These are phyloP conservation scores for Sarocladium brachiariae DNA, from an alignment of 2,329 filamentous ascomycete genomes.

Conservation along the genomic window DNA sequence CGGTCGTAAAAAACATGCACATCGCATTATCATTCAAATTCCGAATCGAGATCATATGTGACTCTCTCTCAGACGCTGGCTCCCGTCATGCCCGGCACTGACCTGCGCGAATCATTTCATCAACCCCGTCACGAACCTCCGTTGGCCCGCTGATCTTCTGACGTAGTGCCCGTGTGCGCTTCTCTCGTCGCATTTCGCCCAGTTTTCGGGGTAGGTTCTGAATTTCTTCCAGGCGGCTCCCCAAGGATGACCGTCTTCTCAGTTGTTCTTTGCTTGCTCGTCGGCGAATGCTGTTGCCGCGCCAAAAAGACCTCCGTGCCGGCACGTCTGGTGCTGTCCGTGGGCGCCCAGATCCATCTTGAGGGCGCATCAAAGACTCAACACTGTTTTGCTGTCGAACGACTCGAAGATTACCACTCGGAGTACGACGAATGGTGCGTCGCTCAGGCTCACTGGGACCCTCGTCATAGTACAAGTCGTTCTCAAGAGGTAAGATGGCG, in stretches of 20 bases:
- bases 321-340: slow-evolving; percentile 25
- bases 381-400: slow-evolving; percentile 46
- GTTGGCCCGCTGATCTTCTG: slow-evolving; percentile 53
- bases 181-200: slow-evolving; percentile 53
- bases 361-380: slow-evolving; percentile 28
- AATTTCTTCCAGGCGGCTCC: slow-evolving; percentile 44
- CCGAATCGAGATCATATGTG: no score
- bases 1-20: slow-evolving; percentile 1
- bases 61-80: background rate
- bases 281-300: slow-evolving; percentile 22
- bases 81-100: background rate
- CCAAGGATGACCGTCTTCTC: slow-evolving; percentile 30
- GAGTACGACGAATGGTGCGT: slow-evolving; percentile 50
- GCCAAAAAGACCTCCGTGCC: slow-evolving; percentile 23
- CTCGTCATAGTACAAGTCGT: slow-evolving; percentile 27
- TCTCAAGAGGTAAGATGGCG: slow-evolving; percentile 48
- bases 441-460: slow-evolving; percentile 39
- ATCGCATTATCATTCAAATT: background rate
- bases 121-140: slow-evolving; percentile 52
- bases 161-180: slow-evolving; percentile 50
- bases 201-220: slow-evolving; percentile 47
- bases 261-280: slow-evolving; percentile 17
- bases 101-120: slow-evolving; percentile 45
- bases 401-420: slow-evolving; percentile 54
- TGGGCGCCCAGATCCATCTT: slow-evolving; percentile 23